Conservation (phyloP, 352 stramenopile genomes). For the Blastocystis sp. region DNA sequence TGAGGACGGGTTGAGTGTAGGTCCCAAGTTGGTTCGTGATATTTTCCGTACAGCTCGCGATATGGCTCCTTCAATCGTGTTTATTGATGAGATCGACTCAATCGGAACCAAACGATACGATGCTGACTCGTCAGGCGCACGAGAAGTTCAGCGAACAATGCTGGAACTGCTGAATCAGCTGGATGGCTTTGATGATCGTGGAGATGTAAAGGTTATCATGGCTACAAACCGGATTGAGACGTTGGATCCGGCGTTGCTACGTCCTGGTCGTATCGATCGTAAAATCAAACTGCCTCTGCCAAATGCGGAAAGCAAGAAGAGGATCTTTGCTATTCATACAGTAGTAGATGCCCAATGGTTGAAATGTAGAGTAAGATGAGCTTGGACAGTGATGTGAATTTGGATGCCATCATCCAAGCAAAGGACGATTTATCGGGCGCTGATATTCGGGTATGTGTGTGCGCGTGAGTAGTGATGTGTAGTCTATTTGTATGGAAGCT, state of each 20-base stretch:
- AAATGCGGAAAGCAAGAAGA: slow-evolving; percentile 97
- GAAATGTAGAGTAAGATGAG: slow-evolving; percentile 81
- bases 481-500: slow-evolving; percentile 97
- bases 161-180: slow-evolving; percentile 99
- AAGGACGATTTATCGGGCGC: slow-evolving; percentile 99
- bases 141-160: slow-evolving; percentile 99
- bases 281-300: slow-evolving; percentile 99
- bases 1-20: background rate
- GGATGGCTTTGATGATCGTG: slow-evolving; percentile 97
- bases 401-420: slow-evolving; percentile 98
- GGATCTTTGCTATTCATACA: slow-evolving; percentile 99
- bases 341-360: slow-evolving; percentile 35
- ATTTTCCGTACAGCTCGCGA: slow-evolving; percentile 98
- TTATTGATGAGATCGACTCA: slow-evolving; percentile 99
- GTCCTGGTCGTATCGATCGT: slow-evolving; percentile 96
- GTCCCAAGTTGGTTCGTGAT: slow-evolving; percentile 97
- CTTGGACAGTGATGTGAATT: slow-evolving; percentile 92
- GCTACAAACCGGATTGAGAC: slow-evolving; percentile 98
- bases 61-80: slow-evolving; percentile 95
- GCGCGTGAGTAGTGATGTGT: background rate
- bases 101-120: slow-evolving; percentile 99
- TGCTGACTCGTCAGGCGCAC: slow-evolving; percentile 88
- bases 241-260: slow-evolving; percentile 95
- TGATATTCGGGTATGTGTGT: slow-evolving; percentile 83
- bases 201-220: slow-evolving; percentile 99